Conservation (phyloP, 768 basidiomycete genomes). For the Fomitopsis serialis region DNA sequence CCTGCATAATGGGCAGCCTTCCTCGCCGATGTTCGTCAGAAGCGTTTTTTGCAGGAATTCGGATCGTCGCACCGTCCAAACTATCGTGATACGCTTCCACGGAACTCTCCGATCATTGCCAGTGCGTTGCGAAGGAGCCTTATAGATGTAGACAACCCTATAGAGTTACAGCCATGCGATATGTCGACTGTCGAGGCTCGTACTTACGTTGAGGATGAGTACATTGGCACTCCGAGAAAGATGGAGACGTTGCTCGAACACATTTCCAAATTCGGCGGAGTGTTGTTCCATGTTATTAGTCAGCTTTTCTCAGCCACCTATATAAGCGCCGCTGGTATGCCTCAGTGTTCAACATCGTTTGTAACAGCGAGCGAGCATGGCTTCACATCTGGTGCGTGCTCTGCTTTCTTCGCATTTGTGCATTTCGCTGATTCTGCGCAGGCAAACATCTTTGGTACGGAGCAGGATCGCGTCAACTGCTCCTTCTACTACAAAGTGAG, state of each 20-base stretch:
- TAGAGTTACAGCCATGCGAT: too few species aligned
- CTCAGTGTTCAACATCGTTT: not conserved
- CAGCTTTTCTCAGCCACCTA: conserved; percentile 14
- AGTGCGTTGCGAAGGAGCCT: too few species aligned
- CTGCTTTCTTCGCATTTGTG: conserved; percentile 2
- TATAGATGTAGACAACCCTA: too few species aligned
- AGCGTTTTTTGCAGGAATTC: too few species aligned
- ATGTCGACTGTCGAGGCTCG: too few species aligned
- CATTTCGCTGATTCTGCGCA: conserved; percentile 23
- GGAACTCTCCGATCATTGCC: too few species aligned
- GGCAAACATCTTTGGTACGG: conserved; percentile 95
- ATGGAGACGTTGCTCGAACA: not conserved
- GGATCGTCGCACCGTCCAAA: too few species aligned
- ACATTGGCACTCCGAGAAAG: too few species aligned
- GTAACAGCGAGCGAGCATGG: conserved; percentile 28
- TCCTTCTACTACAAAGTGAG: conserved; percentile 96
- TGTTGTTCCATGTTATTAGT: conserved; percentile 2
- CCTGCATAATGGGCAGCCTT: too few species aligned
- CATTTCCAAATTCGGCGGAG: not conserved
- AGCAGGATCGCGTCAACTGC: conserved; percentile 95
- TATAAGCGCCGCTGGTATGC: conserved; percentile 2
- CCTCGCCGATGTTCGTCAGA: too few species aligned
- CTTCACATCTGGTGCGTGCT: conserved; percentile 71
- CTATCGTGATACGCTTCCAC: too few species aligned
- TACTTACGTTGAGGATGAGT: too few species aligned